Conservation (phyloP, 257 asterid genomes). For the Echites panduratus region DNA sequence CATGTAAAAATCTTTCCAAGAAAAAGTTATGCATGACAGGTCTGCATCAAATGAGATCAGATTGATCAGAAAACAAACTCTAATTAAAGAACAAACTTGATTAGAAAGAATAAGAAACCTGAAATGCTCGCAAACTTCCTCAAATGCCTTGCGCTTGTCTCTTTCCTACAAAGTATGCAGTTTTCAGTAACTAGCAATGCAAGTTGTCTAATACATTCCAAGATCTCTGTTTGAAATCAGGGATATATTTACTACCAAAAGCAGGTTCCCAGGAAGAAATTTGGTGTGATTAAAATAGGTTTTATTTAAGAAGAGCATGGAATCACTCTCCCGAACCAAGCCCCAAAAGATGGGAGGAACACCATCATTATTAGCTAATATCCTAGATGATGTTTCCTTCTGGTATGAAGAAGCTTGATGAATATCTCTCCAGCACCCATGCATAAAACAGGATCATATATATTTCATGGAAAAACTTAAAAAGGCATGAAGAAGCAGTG, state of each 20-base stretch:
- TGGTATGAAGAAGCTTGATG: not conserved
- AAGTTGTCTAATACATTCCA: not conserved
- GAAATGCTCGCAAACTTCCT: conserved; percentile 75
- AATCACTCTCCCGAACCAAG: not conserved
- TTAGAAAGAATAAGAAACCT: conserved; percentile 39
- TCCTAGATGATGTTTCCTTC: not conserved
- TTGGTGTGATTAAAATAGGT: not conserved
- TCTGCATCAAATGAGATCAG: conserved; percentile 44
- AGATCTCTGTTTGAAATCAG: not conserved
- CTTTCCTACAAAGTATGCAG: conserved; percentile 50
- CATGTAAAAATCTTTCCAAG: conserved; percentile 87
- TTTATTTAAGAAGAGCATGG: not conserved
- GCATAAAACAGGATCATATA: not conserved
- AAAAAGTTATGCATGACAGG: conserved; percentile 98
- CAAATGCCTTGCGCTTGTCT: conserved; percentile 81
- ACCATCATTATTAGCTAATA: not conserved
- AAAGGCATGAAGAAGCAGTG: not conserved
- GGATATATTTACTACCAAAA: not conserved
- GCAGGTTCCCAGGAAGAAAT: not conserved
- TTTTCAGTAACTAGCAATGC: conserved; percentile 6
- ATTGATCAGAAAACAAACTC: conserved; percentile 17
- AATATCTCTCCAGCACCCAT: not conserved
- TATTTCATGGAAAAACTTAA: not conserved
- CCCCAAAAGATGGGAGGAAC: not conserved
- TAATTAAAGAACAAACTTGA: conserved; percentile 13